These are phyloP conservation scores for Chaetomium fimeti DNA, from an alignment of 495 filamentous ascomycete species.

Conservation along the genomic window DNA sequence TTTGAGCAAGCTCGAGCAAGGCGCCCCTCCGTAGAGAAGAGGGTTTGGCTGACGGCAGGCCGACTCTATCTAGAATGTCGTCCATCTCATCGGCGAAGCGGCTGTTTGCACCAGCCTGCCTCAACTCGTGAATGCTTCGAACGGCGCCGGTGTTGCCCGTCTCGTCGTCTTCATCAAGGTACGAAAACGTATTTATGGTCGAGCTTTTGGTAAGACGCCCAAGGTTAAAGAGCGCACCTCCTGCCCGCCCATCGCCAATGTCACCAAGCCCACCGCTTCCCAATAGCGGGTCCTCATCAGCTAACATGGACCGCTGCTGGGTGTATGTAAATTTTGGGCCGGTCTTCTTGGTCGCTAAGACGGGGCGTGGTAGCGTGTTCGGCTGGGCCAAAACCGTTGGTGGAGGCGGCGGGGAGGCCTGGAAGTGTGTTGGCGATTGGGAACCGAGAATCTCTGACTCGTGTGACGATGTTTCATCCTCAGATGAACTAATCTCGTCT, in stretches of 20 bases:
- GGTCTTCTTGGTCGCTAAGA: constrained; percentile 27
- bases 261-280: constrained; percentile 28
- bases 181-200: constrained; percentile 29
- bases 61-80: constrained; percentile 80
- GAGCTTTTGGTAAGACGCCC: constrained; percentile 38
- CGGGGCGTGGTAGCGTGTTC: constrained; percentile 22
- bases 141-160: constrained; percentile 58
- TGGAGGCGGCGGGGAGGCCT: constrained; percentile 24
- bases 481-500: constrained; percentile 24
- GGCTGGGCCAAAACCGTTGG: background rate
- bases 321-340: constrained; percentile 50
- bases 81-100: constrained; percentile 79
- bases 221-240: constrained; percentile 43
- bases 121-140: constrained; percentile 84
- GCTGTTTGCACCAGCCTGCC: constrained; percentile 79
- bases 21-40: constrained; percentile 50
- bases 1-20: constrained; percentile 67
- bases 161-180: constrained; percentile 53
- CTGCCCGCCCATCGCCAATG: constrained; percentile 33
- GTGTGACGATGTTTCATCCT: constrained; percentile 23
- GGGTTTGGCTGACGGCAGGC: constrained; percentile 52
- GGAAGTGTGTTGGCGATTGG: constrained; percentile 15
- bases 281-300: constrained; percentile 42
- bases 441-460: constrained; percentile 2
- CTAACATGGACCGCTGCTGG: constrained; percentile 49